A percentile compares a stretch with the other conserved stretches of the same genome.
These are phyloP conservation scores for Copromyces sp. DNA, from an alignment of 495 filamentous ascomycete genomes.

Conservation along the genomic window DNA sequence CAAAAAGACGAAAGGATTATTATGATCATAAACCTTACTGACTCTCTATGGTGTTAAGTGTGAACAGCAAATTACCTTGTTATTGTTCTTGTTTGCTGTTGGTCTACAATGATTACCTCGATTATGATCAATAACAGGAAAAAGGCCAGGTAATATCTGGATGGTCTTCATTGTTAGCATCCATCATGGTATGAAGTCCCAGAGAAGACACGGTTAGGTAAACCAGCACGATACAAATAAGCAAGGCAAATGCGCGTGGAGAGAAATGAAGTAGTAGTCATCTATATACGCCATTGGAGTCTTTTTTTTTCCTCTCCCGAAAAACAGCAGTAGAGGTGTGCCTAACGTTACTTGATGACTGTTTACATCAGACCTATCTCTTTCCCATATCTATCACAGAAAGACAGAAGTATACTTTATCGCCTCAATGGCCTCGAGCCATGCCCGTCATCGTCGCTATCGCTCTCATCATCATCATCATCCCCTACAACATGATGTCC, in stretches of 20 bases:
- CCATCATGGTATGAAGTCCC: not conserved
- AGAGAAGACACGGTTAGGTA: not conserved
- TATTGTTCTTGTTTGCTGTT: no score
- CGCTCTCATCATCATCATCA: slow-evolving; percentile 16
- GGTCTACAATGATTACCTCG: no score
- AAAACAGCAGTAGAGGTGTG: not conserved
- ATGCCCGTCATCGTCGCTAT: slow-evolving; percentile 10
- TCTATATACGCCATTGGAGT: not conserved
- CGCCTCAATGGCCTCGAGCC: not conserved
- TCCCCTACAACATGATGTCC: slow-evolving; percentile 26
- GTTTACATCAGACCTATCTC: not conserved
- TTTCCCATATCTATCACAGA: not conserved
- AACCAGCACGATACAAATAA: not conserved
- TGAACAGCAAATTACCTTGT: not conserved
- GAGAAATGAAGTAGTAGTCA: not conserved
- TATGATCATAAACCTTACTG: not conserved
- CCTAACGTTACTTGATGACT: not conserved
- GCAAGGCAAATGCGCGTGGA: not conserved
- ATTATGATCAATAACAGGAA: no score
- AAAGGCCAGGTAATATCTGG: not conserved
- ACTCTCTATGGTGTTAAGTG: not conserved
- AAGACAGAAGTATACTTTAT: not conserved
- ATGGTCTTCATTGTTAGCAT: not conserved
- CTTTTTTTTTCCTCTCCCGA: not conserved
- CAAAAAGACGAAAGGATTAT: not conserved